Base-by-base conservation (phyloP, 257 asterid genomes). In the Plantago major region DNA sequence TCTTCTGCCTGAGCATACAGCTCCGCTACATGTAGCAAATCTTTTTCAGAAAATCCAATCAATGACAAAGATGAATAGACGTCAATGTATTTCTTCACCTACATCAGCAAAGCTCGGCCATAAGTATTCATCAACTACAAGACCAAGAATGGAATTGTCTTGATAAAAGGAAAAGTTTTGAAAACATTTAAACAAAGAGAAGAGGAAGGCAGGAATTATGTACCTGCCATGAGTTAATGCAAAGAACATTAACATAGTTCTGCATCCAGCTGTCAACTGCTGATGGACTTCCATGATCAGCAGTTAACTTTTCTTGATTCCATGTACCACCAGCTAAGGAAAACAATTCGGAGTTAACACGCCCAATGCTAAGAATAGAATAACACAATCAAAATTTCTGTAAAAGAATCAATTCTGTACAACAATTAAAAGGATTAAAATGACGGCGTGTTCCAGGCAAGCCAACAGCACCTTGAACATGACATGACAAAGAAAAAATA, bases 201-300 rank as follows among this genome's bases (percentile, higher is more conserved):
- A 30, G 11, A 46, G 40, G 60, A 38, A 33, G 22, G 51, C 48
- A 49, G 37, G 45, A 63, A 64, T 10, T 43, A 69, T 38, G 74
- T 66, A 84, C 98, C 97, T 92, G 99, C 99, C 99, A 92, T 67
- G 97, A 81, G 79, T 92, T 92, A 68, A 92, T 80, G 81, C 99
- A 92, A 56, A 92, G 97, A 30, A 69, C 88, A 74, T 87, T 92
- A 63, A 60, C 86, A 73, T 86, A 92, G 67, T 77, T 68, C 77
- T 74, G 79, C 81, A 87, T 78, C 95, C 94, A 86, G 57, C 59
- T 76, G 45, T 81, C 84, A 64, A 70, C 77, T 66, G 49, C 74
- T 38, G 79, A 74, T 47, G 63, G 72, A 70, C 63, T 68, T 65
- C 60, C 81, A 63, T 69, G 66, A 63, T 57, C 62, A 14, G 66